phyloP scores from a whole-genome alignment of 805 yeast genomes.

The Candida andamanensis region DNA sequence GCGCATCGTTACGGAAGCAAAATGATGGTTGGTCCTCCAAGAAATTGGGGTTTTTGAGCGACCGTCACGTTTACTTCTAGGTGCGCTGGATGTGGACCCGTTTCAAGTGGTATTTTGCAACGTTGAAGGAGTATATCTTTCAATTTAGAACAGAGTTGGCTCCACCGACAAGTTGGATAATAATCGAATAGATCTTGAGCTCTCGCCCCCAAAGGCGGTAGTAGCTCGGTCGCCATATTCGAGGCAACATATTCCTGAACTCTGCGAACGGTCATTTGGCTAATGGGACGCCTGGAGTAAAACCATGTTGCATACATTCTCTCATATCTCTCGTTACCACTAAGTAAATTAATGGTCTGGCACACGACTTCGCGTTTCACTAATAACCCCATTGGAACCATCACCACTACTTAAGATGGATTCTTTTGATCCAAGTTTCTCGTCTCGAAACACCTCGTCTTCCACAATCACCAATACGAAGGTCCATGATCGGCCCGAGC shows the following conservation, averaged over 20 bases:
- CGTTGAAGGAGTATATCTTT: too few relatives aligned
- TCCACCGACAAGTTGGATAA: constrained; percentile 97
- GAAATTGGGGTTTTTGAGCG: too few relatives aligned
- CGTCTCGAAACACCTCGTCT: constrained; percentile 1
- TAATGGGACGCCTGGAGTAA: constrained; percentile 93
- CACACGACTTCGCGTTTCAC: too few relatives aligned
- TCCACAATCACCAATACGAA: constrained; percentile 2
- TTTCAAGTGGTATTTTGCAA: too few relatives aligned
- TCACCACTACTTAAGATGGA: too few relatives aligned
- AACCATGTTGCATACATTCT: constrained; percentile 97
- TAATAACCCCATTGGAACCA: too few relatives aligned
- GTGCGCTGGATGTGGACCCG: constrained; percentile 1
- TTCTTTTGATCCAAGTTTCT: constrained; percentile 1
- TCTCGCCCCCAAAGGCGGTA: constrained; percentile 38
- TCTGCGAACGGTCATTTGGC: constrained; percentile 89
- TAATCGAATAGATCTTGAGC: constrained; percentile 61
- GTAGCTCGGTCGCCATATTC: constrained; percentile 62
- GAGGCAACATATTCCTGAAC: constrained; percentile 99
- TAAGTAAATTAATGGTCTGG: too few relatives aligned
- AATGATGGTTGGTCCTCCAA: constrained; percentile 34
- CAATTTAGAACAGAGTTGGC: constrained; percentile 67
- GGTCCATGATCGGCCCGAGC: constrained; percentile 8
- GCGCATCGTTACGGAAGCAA: constrained; percentile 1
- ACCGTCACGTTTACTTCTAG: too few relatives aligned
- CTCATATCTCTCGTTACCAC: neutral